Conservation (phyloP, 1,139 yeast genomes). For the Blastobotrys arbuscula region DNA sequence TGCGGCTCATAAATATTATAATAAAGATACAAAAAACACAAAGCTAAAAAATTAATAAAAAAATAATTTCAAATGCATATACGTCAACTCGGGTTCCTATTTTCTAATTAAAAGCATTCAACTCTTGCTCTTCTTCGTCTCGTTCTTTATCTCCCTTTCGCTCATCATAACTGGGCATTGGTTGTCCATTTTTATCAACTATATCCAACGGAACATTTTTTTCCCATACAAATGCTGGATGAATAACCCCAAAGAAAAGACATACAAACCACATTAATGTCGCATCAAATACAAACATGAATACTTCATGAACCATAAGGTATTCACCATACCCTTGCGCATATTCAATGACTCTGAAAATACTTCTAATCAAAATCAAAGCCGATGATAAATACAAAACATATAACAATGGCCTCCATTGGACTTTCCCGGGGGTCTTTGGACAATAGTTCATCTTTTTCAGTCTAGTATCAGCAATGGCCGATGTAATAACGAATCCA, state of each 20-base stretch:
- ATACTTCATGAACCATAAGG: slow-evolving; percentile 37
- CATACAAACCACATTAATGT: slow-evolving; percentile 20
- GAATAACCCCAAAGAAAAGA: slow-evolving; percentile 8
- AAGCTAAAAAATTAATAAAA: neutral
- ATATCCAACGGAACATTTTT: neutral
- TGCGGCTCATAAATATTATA: neutral
- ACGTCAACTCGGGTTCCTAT: too few species aligned
- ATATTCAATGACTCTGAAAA: slow-evolving; percentile 40
- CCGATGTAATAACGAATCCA: slow-evolving; percentile 26
- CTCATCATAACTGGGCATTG: neutral
- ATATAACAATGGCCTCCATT: slow-evolving; percentile 15
- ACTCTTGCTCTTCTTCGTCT: neutral
- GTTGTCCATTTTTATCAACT: neutral
- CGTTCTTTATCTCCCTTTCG: neutral
- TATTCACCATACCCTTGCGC: slow-evolving; percentile 37
- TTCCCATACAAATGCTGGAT: slow-evolving; percentile 15
- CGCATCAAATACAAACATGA: slow-evolving; percentile 37
- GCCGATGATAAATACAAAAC: slow-evolving; percentile 31
- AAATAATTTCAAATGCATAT: neutral
- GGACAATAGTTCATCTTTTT: slow-evolving; percentile 8
- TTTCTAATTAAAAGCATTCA: too few species aligned
- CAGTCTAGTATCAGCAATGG: slow-evolving; percentile 17
- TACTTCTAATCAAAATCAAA: slow-evolving; percentile 39
- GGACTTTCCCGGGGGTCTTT: slow-evolving; percentile 17
- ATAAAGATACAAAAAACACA: neutral